phyloP scores from a whole-genome alignment of 495 filamentous ascomycete species.

The Daldinia concentrica region DNA sequence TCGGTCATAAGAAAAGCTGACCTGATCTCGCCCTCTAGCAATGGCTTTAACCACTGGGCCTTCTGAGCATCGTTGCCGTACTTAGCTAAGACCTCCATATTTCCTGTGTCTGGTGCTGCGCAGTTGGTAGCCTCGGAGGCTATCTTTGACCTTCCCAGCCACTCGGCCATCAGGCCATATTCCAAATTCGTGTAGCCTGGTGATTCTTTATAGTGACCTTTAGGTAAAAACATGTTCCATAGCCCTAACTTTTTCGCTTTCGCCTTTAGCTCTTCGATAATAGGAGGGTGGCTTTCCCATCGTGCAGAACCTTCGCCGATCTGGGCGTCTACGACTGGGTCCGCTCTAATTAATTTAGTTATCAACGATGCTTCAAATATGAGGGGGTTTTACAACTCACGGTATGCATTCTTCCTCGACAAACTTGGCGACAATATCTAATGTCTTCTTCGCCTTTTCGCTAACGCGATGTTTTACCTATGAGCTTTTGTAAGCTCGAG shows the following conservation, averaged over 20 bases:
- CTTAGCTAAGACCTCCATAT: slow-evolving; percentile 96
- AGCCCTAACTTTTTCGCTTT: slow-evolving; percentile 86
- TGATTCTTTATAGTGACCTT: slow-evolving; percentile 92
- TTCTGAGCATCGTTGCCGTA: slow-evolving; percentile 93
- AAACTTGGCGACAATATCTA: slow-evolving; percentile 84
- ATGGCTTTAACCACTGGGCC: slow-evolving; percentile 80
- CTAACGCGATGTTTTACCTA: slow-evolving; percentile 71
- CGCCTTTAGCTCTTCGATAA: slow-evolving; percentile 88
- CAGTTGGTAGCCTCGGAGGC: slow-evolving; percentile 93
- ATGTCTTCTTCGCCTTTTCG: slow-evolving; percentile 77
- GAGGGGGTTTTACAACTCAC: slow-evolving; percentile 50
- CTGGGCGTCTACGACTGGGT: slow-evolving; percentile 79
- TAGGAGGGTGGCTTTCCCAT: slow-evolving; percentile 77
- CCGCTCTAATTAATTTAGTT: slow-evolving; percentile 60
- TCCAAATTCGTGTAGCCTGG: slow-evolving; percentile 91
- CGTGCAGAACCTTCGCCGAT: slow-evolving; percentile 76
- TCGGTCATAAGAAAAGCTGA: slow-evolving; percentile 96
- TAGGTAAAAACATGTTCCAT: slow-evolving; percentile 98
- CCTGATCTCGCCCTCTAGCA: slow-evolving; percentile 86
- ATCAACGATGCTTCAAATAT: slow-evolving; percentile 38
- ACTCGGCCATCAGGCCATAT: slow-evolving; percentile 93
- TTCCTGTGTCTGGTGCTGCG: slow-evolving; percentile 90
- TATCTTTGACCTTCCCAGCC: slow-evolving; percentile 78
- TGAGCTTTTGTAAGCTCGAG: slow-evolving; percentile 43
- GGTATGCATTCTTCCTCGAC: slow-evolving; percentile 96